Conservation (phyloP, 2,329 filamentous ascomycete species). For the Alternaria brassicae region DNA sequence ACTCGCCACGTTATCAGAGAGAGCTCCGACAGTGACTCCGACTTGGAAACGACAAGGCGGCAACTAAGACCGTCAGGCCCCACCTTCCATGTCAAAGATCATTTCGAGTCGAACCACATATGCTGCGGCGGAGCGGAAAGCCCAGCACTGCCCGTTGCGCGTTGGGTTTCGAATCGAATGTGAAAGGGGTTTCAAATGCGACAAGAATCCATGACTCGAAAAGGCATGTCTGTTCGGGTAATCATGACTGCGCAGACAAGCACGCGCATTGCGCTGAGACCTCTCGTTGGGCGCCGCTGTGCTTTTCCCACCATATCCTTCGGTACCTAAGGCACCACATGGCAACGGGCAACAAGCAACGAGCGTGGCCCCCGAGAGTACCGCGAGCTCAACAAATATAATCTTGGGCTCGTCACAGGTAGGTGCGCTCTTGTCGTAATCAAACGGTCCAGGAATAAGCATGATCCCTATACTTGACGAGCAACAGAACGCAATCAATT, state of each 20-base stretch:
- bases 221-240: background rate
- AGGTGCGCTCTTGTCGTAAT: background rate
- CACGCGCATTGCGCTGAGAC: background rate
- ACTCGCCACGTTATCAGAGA: conserved; percentile 2
- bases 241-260: background rate
- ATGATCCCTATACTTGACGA: background rate
- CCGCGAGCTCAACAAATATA: conserved; percentile 1
- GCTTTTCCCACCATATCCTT: background rate
- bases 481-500: background rate
- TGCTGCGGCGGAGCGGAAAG: conserved; percentile 10
- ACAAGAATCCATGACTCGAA: background rate
- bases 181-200: background rate
- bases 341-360: background rate
- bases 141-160: conserved; percentile 6
- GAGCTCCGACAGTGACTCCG: background rate
- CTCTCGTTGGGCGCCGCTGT: conserved; percentile 4
- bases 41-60: conserved; percentile 1
- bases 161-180: background rate
- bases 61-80: background rate
- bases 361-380: background rate
- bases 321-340: background rate
- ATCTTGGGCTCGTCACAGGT: background rate
- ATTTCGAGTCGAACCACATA: background rate
- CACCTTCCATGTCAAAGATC: conserved; percentile 1
- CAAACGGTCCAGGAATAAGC: background rate